Conservation (phyloP, 1,139 yeast genomes). For the Yamadazyma triangularis region DNA sequence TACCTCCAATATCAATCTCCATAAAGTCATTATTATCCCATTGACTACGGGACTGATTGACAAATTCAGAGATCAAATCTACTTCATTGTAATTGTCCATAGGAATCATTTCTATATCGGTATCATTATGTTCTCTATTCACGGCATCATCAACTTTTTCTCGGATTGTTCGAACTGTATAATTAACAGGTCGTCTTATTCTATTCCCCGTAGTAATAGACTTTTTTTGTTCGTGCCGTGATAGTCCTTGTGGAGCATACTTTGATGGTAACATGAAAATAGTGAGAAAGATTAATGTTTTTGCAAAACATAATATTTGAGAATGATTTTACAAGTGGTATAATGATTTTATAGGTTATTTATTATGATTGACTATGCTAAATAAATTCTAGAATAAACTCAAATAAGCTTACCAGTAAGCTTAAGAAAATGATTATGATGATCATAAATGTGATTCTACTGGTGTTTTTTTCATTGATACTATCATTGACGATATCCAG, state of each 20-base stretch:
- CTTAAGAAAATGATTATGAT: slow-evolving; percentile 78
- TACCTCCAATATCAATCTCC: slow-evolving; percentile 14
- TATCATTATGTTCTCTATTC: slow-evolving; percentile 16
- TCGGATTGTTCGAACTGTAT: slow-evolving; percentile 28
- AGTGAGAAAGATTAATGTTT: slow-evolving; percentile 18
- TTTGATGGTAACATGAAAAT: too few relatives aligned
- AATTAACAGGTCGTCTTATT: slow-evolving; percentile 17
- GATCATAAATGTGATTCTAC: slow-evolving; percentile 86
- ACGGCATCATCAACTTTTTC: slow-evolving; percentile 28
- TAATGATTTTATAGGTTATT: too few relatives aligned
- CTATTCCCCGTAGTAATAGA: slow-evolving; percentile 31
- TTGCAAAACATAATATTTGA: not conserved
- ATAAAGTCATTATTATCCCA: slow-evolving; percentile 9
- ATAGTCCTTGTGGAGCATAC: slow-evolving; percentile 41
- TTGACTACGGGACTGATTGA: slow-evolving; percentile 18
- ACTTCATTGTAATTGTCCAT: slow-evolving; percentile 47
- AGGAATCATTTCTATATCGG: slow-evolving; percentile 49
- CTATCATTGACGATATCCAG: slow-evolving; percentile 92
- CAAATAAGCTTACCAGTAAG: slow-evolving; percentile 57
- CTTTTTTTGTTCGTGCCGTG: slow-evolving; percentile 20
- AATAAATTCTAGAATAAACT: slow-evolving; percentile 34
- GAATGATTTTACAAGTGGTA: too few relatives aligned
- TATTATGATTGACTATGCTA: slow-evolving; percentile 6
- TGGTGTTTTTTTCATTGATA: slow-evolving; percentile 88
- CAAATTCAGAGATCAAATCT: slow-evolving; percentile 39